Evolutionary conservation across 495 filamentous ascomycete genomes (phyloP), one percentile per base, ranked within the genome.

Genomic region (Astrocystis sublimbata): DNA sequence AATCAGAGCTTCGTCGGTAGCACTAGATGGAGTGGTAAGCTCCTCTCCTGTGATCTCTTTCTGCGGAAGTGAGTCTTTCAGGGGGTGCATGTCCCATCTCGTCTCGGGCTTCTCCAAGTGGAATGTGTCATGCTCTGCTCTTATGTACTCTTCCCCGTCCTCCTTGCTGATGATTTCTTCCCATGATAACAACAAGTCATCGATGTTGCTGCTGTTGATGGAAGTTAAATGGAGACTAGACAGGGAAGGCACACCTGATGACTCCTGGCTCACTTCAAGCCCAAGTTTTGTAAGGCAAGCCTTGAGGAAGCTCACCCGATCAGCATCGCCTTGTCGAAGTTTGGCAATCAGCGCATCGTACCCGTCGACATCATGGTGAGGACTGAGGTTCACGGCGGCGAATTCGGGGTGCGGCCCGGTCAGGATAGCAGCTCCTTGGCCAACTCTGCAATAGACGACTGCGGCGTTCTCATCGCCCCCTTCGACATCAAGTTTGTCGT

Each of bases 361-460:
- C 8, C 85, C 85, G 0, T 86, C 83, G 0, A 87, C 78, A 5
- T 83, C 80, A 19, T 82, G 75, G 2, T 87, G 80, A 13, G 77
- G 83, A 60, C 87, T 81, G 3, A 98, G 84, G 66, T 96, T 96
- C 38, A 78, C 82, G 7, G 89, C 86, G 3, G 92, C 89, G 73
- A 98, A 98, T 91, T 98, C 96, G 47, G 94, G 93, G 81, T 98
- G 96, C 42, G 93, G 90, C 0, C 93, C 92, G 1, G 90, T 96
- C 33, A 98, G 76, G 21, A 97, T 76, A 1, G 86, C 91, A 24
- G 81, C 80, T 21, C 94, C 94, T n/a, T 92, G 85, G 1, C 92
- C 93, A 36, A 96, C 83, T 67, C 91, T 90, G 67, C 93, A 89
- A 70, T 93, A 96, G 9, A 98, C 87, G 2, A 96, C 80, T 9